These are phyloP conservation scores for Cryptosporidium felis DNA, from an alignment of 169 alveolate species.

Conservation along the genomic window DNA sequence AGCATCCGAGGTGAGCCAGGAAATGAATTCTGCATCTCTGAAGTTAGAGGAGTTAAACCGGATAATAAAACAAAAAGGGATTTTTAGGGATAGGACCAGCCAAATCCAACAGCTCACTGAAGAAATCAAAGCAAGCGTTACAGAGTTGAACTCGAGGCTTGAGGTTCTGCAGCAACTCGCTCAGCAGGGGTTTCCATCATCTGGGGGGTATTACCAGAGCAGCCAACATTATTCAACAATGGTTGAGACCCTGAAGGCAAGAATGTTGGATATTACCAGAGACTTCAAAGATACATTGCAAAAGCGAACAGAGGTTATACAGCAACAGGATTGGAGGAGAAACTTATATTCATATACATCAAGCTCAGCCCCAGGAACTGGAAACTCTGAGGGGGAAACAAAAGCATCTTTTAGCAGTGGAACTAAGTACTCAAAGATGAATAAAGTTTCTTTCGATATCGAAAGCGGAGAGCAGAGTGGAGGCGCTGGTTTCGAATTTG, in stretches of 20 bases:
- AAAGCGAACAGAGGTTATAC: slow-evolving; percentile 72
- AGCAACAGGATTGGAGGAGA: slow-evolving; percentile 72
- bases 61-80: slow-evolving; percentile 74
- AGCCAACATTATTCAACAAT: slow-evolving; percentile 67
- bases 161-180: slow-evolving; percentile 71
- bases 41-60: slow-evolving; percentile 73
- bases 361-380: not conserved
- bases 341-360: slow-evolving; percentile 62
- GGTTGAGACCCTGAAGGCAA: slow-evolving; percentile 67
- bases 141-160: slow-evolving; percentile 72
- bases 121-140: slow-evolving; percentile 74
- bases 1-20: slow-evolving; percentile 76
- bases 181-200: slow-evolving; percentile 55
- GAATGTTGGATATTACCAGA: slow-evolving; percentile 73
- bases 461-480: slow-evolving; percentile 37
- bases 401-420: slow-evolving; percentile 1
- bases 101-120: slow-evolving; percentile 77
- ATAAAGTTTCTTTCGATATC: slow-evolving; percentile 57
- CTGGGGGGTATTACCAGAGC: slow-evolving; percentile 61
- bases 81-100: slow-evolving; percentile 75
- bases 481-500: slow-evolving; percentile 9
- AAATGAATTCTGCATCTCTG: slow-evolving; percentile 72
- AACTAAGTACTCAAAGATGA: slow-evolving; percentile 34
- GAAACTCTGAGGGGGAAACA: not conserved
- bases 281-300: slow-evolving; percentile 73